phyloP scores from a whole-genome alignment of 2,329 filamentous ascomycete genomes.

The Thielaviopsis euricoi region DNA sequence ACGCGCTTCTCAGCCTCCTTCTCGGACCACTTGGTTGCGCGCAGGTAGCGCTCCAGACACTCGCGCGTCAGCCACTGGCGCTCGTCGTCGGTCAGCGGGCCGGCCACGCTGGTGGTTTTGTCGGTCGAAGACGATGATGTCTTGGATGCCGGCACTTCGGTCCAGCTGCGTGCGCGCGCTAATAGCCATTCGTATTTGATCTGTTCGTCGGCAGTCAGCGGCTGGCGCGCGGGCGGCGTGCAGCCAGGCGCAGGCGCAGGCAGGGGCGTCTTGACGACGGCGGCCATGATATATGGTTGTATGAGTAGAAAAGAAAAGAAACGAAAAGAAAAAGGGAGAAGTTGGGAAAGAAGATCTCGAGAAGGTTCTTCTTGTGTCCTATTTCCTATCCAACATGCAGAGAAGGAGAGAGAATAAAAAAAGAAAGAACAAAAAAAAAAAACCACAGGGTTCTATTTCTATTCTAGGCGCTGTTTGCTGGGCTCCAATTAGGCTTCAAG shows the following conservation, averaged over 20 bases:
- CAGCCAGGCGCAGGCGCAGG: slow-evolving; percentile 37
- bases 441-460: too few relatives aligned
- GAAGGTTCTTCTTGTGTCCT: too few relatives aligned
- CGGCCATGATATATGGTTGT: slow-evolving; percentile 3
- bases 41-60: slow-evolving; percentile 81
- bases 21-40: slow-evolving; percentile 80
- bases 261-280: slow-evolving; percentile 37
- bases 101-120: slow-evolving; percentile 23
- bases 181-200: slow-evolving; percentile 69
- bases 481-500: too few relatives aligned
- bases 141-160: slow-evolving; percentile 32
- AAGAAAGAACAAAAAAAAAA: too few relatives aligned
- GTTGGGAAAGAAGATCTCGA: too few relatives aligned
- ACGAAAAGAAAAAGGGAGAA: not conserved
- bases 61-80: slow-evolving; percentile 83
- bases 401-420: too few relatives aligned
- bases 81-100: slow-evolving; percentile 61
- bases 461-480: too few relatives aligned
- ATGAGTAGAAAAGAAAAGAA: not conserved
- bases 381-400: too few relatives aligned
- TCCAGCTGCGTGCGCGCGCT: slow-evolving; percentile 38
- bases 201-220: slow-evolving; percentile 61
- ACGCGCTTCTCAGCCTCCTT: slow-evolving; percentile 64
- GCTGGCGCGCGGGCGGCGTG: slow-evolving; percentile 36
- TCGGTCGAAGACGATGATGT: slow-evolving; percentile 18